Evolutionary conservation across 768 basidiomycete genomes (phyloP).

Genomic region (Agrocybe chaxingu): DNA sequence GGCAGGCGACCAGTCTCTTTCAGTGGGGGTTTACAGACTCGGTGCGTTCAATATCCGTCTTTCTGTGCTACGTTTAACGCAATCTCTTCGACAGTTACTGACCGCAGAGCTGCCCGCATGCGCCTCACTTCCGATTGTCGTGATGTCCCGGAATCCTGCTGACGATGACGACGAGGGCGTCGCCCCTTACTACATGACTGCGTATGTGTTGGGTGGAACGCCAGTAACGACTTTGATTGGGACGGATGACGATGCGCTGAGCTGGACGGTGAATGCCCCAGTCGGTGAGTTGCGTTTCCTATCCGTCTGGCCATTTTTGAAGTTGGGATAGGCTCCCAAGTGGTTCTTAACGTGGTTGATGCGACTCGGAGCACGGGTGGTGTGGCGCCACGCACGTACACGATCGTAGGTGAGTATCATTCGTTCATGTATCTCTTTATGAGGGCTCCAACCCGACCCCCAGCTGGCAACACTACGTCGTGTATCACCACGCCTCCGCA

Average conservation of each 20-base stretch:
- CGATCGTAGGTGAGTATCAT: constrained; percentile 25
- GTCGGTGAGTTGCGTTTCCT: constrained; percentile 25
- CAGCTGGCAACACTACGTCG: no score
- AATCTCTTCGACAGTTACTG: no score
- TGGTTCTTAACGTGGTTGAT: constrained; percentile 42
- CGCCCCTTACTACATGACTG: constrained; percentile 38
- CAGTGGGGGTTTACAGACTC: no score
- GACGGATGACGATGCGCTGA: constrained; percentile 23
- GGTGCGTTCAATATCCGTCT: no score
- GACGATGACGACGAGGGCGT: background rate
- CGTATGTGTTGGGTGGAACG: constrained; percentile 31
- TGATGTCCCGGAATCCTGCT: no score
- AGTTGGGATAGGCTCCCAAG: constrained; percentile 27
- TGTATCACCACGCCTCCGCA: no score
- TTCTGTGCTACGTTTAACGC: no score
- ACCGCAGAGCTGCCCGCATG: no score
- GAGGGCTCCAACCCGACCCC: no score
- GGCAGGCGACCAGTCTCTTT: no score
- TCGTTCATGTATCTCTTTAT: no score
- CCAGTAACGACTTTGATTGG: constrained; percentile 31
- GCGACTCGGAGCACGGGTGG: constrained; percentile 36
- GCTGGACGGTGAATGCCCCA: constrained; percentile 38
- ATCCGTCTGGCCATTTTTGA: background rate
- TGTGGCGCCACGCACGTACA: constrained; percentile 26
- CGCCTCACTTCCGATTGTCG: no score